A percentile compares a stretch with the other conserved stretches of the same genome.
Evolutionary conservation across 208 protist genomes (phyloP).

Genomic region (Wallacemonas sp.): DNA sequence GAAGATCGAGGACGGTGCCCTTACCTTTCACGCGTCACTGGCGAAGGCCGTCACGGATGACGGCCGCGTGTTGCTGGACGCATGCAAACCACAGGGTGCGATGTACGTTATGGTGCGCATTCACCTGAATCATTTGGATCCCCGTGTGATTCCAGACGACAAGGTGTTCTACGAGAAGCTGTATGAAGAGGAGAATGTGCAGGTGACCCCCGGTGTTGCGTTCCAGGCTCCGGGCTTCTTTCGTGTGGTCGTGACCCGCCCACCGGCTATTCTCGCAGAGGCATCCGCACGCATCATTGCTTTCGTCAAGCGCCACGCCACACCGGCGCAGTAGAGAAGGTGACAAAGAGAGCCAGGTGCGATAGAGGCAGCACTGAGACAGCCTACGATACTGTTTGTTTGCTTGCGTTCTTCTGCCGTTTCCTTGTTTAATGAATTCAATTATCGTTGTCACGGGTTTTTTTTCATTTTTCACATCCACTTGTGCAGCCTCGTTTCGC

Average conservation of each 20-base stretch:
- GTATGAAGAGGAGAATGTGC: slow-evolving; percentile 83
- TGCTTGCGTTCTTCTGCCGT: no score
- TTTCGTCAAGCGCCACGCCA: slow-evolving; percentile 63
- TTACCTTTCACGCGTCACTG: slow-evolving; percentile 24
- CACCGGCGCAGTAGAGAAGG: neutral
- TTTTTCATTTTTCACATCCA: slow-evolving; percentile 7
- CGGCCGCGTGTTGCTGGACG: slow-evolving; percentile 28
- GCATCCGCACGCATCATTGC: slow-evolving; percentile 75
- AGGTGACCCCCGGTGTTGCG: slow-evolving; percentile 82
- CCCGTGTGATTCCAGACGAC: slow-evolving; percentile 50
- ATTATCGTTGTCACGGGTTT: neutral
- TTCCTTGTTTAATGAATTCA: slow-evolving; percentile 5
- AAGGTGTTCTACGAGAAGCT: slow-evolving; percentile 81
- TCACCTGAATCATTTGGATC: slow-evolving; percentile 64
- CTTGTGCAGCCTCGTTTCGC: neutral
- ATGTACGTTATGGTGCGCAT: slow-evolving; percentile 94
- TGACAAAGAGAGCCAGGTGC: neutral
- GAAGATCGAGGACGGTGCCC: slow-evolving; percentile 36
- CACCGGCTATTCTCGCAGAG: slow-evolving; percentile 63
- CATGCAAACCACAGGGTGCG: slow-evolving; percentile 54
- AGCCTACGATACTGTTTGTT: no score
- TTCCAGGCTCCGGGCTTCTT: slow-evolving; percentile 57
- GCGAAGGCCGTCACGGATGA: slow-evolving; percentile 53
- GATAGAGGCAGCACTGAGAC: neutral
- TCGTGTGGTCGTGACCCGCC: slow-evolving; percentile 79